Base-by-base conservation (phyloP, 352 stramenopile species). In the Phytophthora palmivora region DNA sequence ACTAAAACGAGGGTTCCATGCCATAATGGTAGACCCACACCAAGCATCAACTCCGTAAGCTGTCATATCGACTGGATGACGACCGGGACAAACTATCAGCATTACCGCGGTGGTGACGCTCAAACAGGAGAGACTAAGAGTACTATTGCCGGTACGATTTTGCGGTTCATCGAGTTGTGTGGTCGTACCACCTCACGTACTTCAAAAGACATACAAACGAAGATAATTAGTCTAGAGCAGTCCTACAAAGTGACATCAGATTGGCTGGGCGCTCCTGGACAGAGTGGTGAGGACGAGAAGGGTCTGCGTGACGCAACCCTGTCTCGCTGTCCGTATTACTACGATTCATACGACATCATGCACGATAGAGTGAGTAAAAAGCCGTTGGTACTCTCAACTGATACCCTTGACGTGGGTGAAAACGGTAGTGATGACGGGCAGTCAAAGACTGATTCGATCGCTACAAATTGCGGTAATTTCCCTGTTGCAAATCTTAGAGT, bases 261-360 rank as follows among this genome's bases (percentile, higher is more conserved):
- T n/a, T 72, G 63, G 56, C 46, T 72, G 1, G 36, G 36, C n/a
- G 26, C 34, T 7, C 66, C 55, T 3, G 56, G 63, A 0, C 51
- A 58, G 37, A 55, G 50, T 16, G 63, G 66, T 18, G 18, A 52
- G 8, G 50, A 66, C 44, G 50, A 66, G 30, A 37, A 41, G 6
- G 30, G 34, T n/a, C n/a, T 72, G 4, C 26, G 26, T 32, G 26
- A 32, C 4, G 26, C 26, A 4, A 67, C 67, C 32, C 9, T 59
- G 1, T 4, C 9, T 12, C 54, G 62, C 14, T 70, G 55, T 37
- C 48, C 54, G 43, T 33, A 32, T 32, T 32, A 32, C 26, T 32
- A 32, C 26, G 8, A 32, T 8, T 8, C 67, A 1, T 22, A 37
- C 11, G 44, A 54, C 19, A 45, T 58, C 28, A 66, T 66, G 49